Conservation (phyloP, 768 basidiomycete species). For the Auricularia auricula-judae region DNA sequence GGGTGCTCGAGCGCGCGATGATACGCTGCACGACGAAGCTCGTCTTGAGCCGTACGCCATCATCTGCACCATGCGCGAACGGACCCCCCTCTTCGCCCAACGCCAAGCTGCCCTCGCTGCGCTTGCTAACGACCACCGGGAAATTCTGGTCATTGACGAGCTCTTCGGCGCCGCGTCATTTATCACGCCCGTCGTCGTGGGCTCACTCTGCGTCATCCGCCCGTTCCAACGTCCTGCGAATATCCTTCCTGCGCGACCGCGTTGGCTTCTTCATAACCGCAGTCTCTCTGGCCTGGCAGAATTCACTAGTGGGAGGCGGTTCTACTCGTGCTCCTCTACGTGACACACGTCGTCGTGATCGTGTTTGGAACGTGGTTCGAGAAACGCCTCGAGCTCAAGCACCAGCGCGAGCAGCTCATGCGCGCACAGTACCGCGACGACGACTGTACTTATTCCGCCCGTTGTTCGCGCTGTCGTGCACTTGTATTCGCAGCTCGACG, state of each 20-base stretch:
- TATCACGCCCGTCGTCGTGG: slow-evolving; percentile 92
- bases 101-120: slow-evolving; percentile 45
- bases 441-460: slow-evolving; percentile 10
- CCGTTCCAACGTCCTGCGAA: slow-evolving; percentile 74
- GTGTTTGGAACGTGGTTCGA: slow-evolving; percentile 71
- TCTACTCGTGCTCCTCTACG: slow-evolving; percentile 60
- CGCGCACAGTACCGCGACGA: slow-evolving; percentile 51
- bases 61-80: slow-evolving; percentile 56
- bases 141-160: slow-evolving; percentile 79
- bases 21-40: slow-evolving; percentile 40
- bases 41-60: slow-evolving; percentile 41
- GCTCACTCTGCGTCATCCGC: slow-evolving; percentile 92
- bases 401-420: slow-evolving; percentile 37
- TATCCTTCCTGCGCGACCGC: slow-evolving; percentile 78
- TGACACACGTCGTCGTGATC: slow-evolving; percentile 66
- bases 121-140: slow-evolving; percentile 45
- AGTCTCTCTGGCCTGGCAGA: slow-evolving; percentile 47
- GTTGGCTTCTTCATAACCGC: slow-evolving; percentile 89
- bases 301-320: slow-evolving; percentile 66
- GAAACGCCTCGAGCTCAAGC: slow-evolving; percentile 37
- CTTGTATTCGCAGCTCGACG: too few species aligned
- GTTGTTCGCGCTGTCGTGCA: too few species aligned
- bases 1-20: slow-evolving; percentile 24
- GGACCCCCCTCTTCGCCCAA: slow-evolving; percentile 48
- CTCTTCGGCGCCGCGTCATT: slow-evolving; percentile 91